Base-by-base conservation (phyloP, 2,329 filamentous ascomycete genomes). In the Beauveria asiatica region DNA sequence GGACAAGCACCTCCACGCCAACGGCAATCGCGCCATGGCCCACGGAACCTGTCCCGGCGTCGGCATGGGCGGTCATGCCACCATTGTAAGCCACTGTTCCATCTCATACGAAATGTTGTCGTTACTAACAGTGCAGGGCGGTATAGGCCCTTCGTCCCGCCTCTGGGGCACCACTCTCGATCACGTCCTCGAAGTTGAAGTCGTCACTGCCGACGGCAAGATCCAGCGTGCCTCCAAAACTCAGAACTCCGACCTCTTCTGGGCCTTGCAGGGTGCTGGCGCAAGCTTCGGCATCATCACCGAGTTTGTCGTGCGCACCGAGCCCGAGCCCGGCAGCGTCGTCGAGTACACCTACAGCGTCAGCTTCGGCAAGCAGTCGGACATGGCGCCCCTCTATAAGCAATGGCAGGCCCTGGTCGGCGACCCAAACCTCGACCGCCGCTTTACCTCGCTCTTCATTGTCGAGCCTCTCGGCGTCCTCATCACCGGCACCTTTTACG, bases 401-500 rank as follows among this genome's bases (percentile, higher is more conserved):
- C 70, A 77, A 16, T 88, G 85, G 85, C 84, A 87, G 63, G 72
- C 73, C 1, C 72, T 87, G 13, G 73, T 83, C 42, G 70, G 76
- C 1, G 79, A 86, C 60, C 78, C 81, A 2, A 67, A 74, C 1
- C 74, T 88, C 4, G 82, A 84, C 63, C 77, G 81, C 45, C 80
- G 83, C 19, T 85, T 87, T 65, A 78, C 81, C 3, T 80, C 78
- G 5, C 75, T 83, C 57, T 80, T 87, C 57, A 75, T 83, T 39
- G 72, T 83, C 49, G 74, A 81, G 39, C 78, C 80, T 23, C 69
- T 80, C 0, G 82, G 82, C 1, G 77, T 78, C 58, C 67, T 84
- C 61, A 80, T 87, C 64, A 81, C 80, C 0, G 84, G 81, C 2
- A 84, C 80, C 0, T 88, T 83, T 65, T 87, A 84, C 65, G 85